A percentile compares a stretch with the other conserved stretches of the same genome.
Conservation (phyloP, 2,329 filamentous ascomycete genomes). For the Beauveria caledonica region DNA sequence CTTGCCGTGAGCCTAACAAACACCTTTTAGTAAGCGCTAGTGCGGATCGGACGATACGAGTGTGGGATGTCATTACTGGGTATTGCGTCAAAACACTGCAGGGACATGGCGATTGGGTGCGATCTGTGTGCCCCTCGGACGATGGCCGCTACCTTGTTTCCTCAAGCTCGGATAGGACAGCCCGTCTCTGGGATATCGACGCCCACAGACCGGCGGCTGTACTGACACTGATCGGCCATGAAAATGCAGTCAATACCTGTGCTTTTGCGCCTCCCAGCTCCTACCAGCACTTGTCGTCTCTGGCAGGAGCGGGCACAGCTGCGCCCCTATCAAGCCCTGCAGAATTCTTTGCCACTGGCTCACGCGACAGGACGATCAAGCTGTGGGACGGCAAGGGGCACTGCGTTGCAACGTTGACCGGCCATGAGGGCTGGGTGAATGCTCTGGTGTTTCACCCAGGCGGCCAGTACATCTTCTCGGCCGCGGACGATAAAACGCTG, state of each 20-base stretch:
- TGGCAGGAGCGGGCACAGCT: constrained; percentile 78
- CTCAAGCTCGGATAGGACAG: constrained; percentile 72
- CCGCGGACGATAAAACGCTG: constrained; percentile 82
- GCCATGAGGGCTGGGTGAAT: constrained; percentile 92
- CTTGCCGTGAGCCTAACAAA: constrained; percentile 65
- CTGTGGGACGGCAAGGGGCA: constrained; percentile 82
- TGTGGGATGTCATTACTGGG: constrained; percentile 90
- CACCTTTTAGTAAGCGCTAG: constrained; percentile 81
- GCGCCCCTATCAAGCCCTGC: constrained; percentile 65
- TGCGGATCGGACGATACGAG: constrained; percentile 72
- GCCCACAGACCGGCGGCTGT: constrained; percentile 58
- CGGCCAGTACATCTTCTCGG: constrained; percentile 81
- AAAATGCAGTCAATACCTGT: constrained; percentile 80
- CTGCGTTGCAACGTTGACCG: constrained; percentile 72
- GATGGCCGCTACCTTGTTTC: constrained; percentile 80
- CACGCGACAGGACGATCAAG: constrained; percentile 82
- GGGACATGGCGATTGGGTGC: constrained; percentile 82
- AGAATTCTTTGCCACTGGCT: constrained; percentile 84
- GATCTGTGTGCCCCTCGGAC: constrained; percentile 71
- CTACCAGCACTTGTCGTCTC: constrained; percentile 63
- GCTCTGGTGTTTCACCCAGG: constrained; percentile 82
- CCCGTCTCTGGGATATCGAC: constrained; percentile 77
- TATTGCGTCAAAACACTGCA: constrained; percentile 83
- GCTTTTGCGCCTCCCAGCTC: constrained; percentile 72
- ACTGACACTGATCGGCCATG: constrained; percentile 74